Conservation (phyloP, 139 green algal species). For the Eudorina sp. region DNA sequence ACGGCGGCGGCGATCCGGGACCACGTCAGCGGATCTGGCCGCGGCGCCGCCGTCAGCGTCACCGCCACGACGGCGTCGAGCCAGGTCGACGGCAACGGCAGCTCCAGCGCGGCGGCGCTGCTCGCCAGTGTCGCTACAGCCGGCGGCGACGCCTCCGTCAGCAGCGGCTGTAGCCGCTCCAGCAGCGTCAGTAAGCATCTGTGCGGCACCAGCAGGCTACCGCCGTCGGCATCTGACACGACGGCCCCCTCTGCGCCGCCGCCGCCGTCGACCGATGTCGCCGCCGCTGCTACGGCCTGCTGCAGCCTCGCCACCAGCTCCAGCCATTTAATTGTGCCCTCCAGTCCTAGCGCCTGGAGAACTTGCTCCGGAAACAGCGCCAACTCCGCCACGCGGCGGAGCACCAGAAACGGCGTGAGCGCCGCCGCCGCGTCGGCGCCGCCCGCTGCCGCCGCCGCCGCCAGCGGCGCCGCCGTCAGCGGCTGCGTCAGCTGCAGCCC, state of each 20-base stretch:
- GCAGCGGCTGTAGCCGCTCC: conserved; percentile 13
- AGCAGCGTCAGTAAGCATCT: background rate
- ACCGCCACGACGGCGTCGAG: background rate
- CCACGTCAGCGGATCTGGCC: background rate
- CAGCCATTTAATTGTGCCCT: conserved; percentile 1
- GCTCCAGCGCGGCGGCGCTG: conserved; percentile 29
- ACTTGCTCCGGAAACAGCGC: conserved; percentile 6
- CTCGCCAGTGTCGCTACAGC: conserved; percentile 7
- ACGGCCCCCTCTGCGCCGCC: background rate
- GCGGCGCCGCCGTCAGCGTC: background rate
- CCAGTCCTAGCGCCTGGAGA: background rate
- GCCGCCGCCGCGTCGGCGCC: background rate
- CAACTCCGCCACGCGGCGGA: background rate
- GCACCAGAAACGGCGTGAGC: background rate
- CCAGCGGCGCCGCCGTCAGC: background rate
- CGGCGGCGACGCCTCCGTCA: background rate
- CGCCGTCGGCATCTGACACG: background rate
- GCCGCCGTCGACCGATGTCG: background rate
- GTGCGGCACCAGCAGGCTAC: background rate
- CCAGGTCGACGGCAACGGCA: background rate
- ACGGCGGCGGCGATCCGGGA: conserved; percentile 7
- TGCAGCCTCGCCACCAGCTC: conserved; percentile 28
- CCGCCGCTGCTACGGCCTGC: conserved; percentile 1
- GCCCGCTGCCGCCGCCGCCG: background rate
- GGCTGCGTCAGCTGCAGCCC: conserved; percentile 1